Percentiles rank a stretch among this genome's conserved stretches.
These are phyloP conservation scores for Penicillium chermesinum DNA, from an alignment of 495 filamentous ascomycete genomes.

Conservation along the genomic window DNA sequence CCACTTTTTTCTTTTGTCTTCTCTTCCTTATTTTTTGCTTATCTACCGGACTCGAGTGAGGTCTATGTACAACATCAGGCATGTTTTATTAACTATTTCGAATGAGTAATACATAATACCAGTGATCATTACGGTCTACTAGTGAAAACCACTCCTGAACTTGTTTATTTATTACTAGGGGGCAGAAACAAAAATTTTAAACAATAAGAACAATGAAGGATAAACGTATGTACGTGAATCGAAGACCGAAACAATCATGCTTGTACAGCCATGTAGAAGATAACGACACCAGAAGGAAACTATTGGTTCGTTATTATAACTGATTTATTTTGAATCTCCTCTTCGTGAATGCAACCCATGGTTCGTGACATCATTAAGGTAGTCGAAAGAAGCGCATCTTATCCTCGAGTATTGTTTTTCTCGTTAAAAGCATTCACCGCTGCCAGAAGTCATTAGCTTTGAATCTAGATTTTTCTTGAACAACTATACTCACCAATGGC, in stretches of 20 bases:
- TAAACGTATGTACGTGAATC: constrained; percentile 1
- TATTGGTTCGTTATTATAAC: not conserved
- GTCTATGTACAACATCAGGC: too few relatives aligned
- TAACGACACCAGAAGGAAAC: not conserved
- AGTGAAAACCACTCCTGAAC: too few relatives aligned
- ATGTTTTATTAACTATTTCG: too few relatives aligned
- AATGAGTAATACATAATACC: too few relatives aligned
- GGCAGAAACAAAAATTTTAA: not conserved
- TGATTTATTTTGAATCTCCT: constrained; percentile 4
- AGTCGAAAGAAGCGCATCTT: constrained; percentile 6
- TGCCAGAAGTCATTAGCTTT: constrained; percentile 20
- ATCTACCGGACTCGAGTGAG: too few relatives aligned
- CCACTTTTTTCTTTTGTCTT: too few relatives aligned
- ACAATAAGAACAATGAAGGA: not conserved
- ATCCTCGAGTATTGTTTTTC: constrained; percentile 60
- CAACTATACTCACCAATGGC: constrained; percentile 45
- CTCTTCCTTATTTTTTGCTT: too few relatives aligned
- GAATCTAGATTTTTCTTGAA: not conserved
- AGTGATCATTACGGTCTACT: too few relatives aligned
- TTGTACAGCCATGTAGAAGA: not conserved
- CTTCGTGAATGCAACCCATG: constrained; percentile 13
- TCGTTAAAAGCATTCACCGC: constrained; percentile 69
- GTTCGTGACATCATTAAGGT: constrained; percentile 26
- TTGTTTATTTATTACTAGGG: constrained; percentile 1
- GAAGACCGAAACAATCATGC: not conserved